Evolutionary conservation across 2,329 filamentous ascomycete genomes (phyloP), one percentile per base, ranked within the genome.

Genomic region (Nigrospora osmanthi): DNA sequence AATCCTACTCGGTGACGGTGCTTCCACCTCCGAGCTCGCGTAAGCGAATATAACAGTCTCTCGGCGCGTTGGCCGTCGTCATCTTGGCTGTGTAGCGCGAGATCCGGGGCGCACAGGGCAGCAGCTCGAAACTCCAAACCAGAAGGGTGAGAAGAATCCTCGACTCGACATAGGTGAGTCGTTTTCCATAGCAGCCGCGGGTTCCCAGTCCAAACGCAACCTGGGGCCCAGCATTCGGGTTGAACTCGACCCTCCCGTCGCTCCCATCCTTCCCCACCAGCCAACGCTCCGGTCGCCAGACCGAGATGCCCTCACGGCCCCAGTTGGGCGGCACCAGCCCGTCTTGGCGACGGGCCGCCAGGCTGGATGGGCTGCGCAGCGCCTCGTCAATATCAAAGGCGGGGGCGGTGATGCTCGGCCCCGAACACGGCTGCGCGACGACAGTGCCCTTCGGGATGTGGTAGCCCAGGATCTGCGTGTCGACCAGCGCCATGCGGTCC

Each of bases 361-460:
- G 47, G 44, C 30, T 42, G 4, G 35, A 35, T 12, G 15, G 33
- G 2, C 40, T 42, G 14, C 43, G 17, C 30, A 17, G 31, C 15
- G 43, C 12, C 12, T 40, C 38, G 13, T 59, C 57, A 1, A 54
- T 53, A 16, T 63, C 49, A 40, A 3, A 61, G 43, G 5, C 57
- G 46, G 7, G 53, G 49, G 15, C 40, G 44, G 15, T 47, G 31
- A 40, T 57, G 54, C 28, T 54, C 38, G 4, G 53, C 50, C 2
- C 54, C 53, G 19, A 43, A 45, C 12, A 38, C 43, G 23, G 62
- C 32, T 13, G 64, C 30, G 61, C 50, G 3, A 68, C 49, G 32
- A 57, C 51, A 1, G 64, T 67, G 3, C 64, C 64, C 34, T 63
- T 64, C 2, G 65, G 64, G 14, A 69, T 60, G 30, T 33, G 49